Percentiles rank a stretch among this genome's conserved stretches.
These are phyloP conservation scores for Coniochaeta sp. DNA, from an alignment of 2,329 filamentous ascomycete species.

Conservation along the genomic window DNA sequence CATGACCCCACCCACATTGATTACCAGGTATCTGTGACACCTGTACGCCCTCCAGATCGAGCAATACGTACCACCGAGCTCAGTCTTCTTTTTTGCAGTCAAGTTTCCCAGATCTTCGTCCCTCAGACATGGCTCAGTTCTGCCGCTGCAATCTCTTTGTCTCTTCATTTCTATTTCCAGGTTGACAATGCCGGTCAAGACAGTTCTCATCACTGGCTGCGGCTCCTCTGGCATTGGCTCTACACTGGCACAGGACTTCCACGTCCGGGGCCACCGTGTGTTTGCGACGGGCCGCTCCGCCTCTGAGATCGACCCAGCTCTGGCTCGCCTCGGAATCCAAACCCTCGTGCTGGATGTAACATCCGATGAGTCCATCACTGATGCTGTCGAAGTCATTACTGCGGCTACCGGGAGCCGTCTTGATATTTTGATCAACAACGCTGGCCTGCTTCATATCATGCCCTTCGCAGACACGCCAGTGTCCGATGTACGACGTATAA, in stretches of 20 bases:
- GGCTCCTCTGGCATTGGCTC: constrained; percentile 16
- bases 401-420: constrained; percentile 8
- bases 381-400: constrained; percentile 7
- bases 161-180: neutral
- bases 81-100: neutral
- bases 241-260: constrained; percentile 18
- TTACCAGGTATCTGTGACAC: no score
- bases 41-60: no score
- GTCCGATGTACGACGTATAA: constrained; percentile 6
- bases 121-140: no score
- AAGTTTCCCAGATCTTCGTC: neutral
- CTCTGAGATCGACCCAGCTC: constrained; percentile 9
- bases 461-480: constrained; percentile 11
- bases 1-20: neutral
- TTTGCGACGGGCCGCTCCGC: constrained; percentile 18
- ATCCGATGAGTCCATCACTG: constrained; percentile 11
- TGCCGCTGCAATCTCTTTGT: neutral
- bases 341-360: constrained; percentile 17
- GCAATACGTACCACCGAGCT: no score
- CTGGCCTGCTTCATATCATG: constrained; percentile 7
- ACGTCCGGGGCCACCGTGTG: constrained; percentile 19
- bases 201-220: constrained; percentile 20
- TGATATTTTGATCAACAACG: constrained; percentile 15
- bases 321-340: constrained; percentile 13
- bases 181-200: constrained; percentile 13